Conservation (phyloP, 352 stramenopile genomes). For the Phytophthora pistaciae region DNA sequence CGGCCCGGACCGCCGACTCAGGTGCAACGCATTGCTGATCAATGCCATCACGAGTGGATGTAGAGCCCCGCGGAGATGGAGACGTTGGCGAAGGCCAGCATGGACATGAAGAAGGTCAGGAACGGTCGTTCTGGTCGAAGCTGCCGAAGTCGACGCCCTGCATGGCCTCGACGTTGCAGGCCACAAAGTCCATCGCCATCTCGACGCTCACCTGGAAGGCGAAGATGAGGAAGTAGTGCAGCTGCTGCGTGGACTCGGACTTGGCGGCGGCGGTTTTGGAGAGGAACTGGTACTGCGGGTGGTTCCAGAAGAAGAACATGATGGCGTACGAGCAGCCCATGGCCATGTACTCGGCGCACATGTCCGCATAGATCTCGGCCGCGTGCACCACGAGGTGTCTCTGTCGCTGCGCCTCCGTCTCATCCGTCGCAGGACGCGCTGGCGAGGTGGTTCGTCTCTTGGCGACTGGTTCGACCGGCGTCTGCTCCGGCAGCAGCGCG, state of each 20-base stretch:
- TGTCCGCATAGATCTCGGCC: slow-evolving; percentile 39
- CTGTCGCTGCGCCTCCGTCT: background rate
- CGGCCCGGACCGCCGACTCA: background rate
- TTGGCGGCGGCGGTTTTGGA: background rate
- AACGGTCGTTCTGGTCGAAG: slow-evolving; percentile 32
- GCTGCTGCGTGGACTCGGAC: background rate
- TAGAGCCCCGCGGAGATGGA: slow-evolving; percentile 23
- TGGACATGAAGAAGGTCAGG: slow-evolving; percentile 38
- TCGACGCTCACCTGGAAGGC: slow-evolving; percentile 21
- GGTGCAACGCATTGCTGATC: slow-evolving; percentile 1
- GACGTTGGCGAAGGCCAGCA: slow-evolving; percentile 18
- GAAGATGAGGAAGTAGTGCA: slow-evolving; percentile 6
- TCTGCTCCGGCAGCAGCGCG: background rate
- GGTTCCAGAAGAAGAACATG: slow-evolving; percentile 38
- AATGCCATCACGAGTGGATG: slow-evolving; percentile 12
- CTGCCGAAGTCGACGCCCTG: slow-evolving; percentile 22
- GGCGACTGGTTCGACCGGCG: background rate
- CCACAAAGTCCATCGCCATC: slow-evolving; percentile 29
- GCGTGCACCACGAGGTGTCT: slow-evolving; percentile 24
- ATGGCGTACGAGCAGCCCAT: slow-evolving; percentile 51
- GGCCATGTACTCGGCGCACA: slow-evolving; percentile 56
- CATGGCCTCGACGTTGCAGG: slow-evolving; percentile 26
- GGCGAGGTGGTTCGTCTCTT: background rate
- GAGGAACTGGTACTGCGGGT: slow-evolving; percentile 34
- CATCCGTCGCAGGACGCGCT: background rate